Evolutionary conservation across 768 basidiomycete genomes (phyloP).

Genomic region (Auricularia heimuer): DNA sequence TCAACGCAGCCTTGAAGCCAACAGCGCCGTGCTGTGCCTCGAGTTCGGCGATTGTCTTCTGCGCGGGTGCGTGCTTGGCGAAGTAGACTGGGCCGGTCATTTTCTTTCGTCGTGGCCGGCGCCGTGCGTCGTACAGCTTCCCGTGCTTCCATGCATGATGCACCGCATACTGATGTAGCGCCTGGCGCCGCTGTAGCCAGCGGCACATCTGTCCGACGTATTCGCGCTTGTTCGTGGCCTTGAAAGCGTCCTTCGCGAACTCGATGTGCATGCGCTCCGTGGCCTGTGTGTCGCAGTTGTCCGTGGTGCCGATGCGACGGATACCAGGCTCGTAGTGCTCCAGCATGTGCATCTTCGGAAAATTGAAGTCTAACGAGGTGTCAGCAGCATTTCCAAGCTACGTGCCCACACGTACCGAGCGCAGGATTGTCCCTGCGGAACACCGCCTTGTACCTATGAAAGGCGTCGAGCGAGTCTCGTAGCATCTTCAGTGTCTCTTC

Average conservation of each 20-base stretch:
- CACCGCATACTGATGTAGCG: conserved; percentile 17
- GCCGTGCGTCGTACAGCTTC: not conserved
- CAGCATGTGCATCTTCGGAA: conserved; percentile 10
- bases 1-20: not conserved
- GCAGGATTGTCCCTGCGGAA: conserved; percentile 5
- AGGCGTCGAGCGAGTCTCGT: conserved; percentile 7
- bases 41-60: not conserved
- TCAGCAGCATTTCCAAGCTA: not conserved
- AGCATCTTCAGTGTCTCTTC: conserved; percentile 8
- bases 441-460: conserved; percentile 16
- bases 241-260: conserved; percentile 28
- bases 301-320: conserved; percentile 4
- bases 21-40: not conserved
- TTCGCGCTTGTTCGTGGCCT: conserved; percentile 27
- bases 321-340: conserved; percentile 4
- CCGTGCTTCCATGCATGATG: conserved; percentile 5
- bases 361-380: conserved; percentile 5
- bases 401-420: not conserved
- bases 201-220: conserved; percentile 30
- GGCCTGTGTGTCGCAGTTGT: conserved; percentile 10
- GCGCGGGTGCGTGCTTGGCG: not conserved
- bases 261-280: conserved; percentile 22
- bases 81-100: not conserved
- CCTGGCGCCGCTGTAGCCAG: conserved; percentile 28
- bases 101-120: not conserved